Evolutionary conservation across 1,284 basidiomycete genomes (phyloP), one percentile per base, ranked within the genome.

Genomic region (Waitea zeae): DNA sequence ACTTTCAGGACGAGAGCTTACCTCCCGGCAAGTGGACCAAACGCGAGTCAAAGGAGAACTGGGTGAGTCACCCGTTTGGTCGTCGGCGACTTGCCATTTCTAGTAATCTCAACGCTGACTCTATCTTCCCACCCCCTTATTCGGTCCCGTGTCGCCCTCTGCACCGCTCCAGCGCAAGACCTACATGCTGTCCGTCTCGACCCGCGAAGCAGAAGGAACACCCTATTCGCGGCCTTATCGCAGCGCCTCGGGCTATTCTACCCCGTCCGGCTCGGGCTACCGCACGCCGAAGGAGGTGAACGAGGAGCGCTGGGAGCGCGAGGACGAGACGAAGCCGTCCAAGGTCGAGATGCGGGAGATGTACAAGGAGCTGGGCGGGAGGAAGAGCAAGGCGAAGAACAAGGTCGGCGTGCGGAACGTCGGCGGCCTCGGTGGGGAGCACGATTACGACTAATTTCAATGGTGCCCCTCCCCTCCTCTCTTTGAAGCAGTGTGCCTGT

Each of bases 311-410:
- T 86, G 82, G 81, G 59, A 54, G 28, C 41, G 50, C 27, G 77
- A 79, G 45, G 63, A 62, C 1, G 67, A 76, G 35, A 50, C 54
- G 0, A 61, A 56, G 33, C 80, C 79, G 27, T 67, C 68, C 26
- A 90, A 88, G 54, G 39, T 71, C 2, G 83, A 88, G 51, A 86
- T 88, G 71, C 66, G 87, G 26, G 78, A 78, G 47, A 76, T 77
- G 62, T 92, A 92, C 58, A 90, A 90, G 58, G 80, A 86, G 36
- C 57, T 90, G 5, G 79, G 79, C 13, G 87, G 87, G 7, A 66
- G 87, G 41, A 92, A 90, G 57, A 59, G 71, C 6, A 56, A 57
- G 41, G 43, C 45, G 4, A 82, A 76, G 52, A 62, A 57, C 32
- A 87, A 82, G 49, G n/a, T n/a, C 7, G 22, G 22, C 22, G 36